phyloP scores from a whole-genome alignment of 2,329 filamentous ascomycete species.

The Diaporthe sp. region DNA sequence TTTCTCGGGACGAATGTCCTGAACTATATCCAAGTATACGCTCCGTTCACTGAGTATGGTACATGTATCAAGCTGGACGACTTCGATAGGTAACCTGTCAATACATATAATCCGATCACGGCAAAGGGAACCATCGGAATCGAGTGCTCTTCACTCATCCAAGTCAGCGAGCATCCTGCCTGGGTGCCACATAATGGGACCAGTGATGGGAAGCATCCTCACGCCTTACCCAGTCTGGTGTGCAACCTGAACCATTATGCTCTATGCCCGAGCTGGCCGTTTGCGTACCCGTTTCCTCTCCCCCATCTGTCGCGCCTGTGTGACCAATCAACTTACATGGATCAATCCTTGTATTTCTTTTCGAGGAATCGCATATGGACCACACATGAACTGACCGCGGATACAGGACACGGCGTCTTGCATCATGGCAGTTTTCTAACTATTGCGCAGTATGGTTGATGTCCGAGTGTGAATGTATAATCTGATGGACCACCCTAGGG shows the following conservation, averaged over 20 bases:
- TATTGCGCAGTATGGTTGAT: background rate
- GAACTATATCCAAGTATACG: too few relatives aligned
- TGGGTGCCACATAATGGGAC: background rate
- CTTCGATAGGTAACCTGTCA: too few relatives aligned
- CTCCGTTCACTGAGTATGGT: too few relatives aligned
- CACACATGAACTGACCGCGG: background rate
- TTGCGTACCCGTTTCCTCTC: background rate
- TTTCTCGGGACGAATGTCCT: background rate
- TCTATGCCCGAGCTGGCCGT: background rate
- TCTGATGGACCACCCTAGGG: background rate
- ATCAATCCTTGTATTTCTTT: conserved; percentile 3
- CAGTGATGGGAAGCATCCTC: background rate
- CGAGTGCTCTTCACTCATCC: too few relatives aligned
- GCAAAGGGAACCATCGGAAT: background rate
- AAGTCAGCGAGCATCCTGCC: too few relatives aligned
- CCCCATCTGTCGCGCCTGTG: background rate
- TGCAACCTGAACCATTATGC: background rate
- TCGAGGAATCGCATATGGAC: background rate
- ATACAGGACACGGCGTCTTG: background rate
- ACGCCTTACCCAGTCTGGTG: background rate
- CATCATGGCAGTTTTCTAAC: too few relatives aligned
- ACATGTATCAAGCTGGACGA: background rate
- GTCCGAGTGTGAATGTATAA: background rate
- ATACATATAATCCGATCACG: background rate
- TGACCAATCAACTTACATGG: conserved; percentile 30